Evolutionary conservation across 164 flowering plant species (phyloP), one percentile per base, ranked within the genome.

Genomic region (Chloranthus sessilifolius): DNA sequence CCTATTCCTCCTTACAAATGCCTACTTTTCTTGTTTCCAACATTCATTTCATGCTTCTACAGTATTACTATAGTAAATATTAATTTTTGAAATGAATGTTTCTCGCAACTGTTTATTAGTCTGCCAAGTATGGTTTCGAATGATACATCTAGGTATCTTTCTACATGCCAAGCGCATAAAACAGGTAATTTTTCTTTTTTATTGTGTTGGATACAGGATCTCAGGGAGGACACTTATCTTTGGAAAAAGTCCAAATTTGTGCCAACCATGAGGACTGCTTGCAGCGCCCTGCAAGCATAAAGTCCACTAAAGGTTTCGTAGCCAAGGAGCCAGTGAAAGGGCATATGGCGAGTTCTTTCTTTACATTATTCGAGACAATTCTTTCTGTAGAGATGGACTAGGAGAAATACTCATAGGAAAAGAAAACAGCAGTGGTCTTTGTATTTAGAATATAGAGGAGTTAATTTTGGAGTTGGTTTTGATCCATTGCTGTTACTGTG

Each of bases 311-410:
- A 79, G 89, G 96, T 58, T 84, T 83, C 74, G 55, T 68, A 27
- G 98, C 96, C 45, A 92, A 82, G 83, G 98, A 92, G 77, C 79
- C 75, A 47, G 88, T 88, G 55, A 83, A 80, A 76, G 94, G 94
- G 64, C 99, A 81, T 49, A 82, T 80, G 96, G 96, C 67, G 77
- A 85, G 95, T 82, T 73, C 73, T 61, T 58, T 62, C 59, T 62
- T 63, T 62, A 55, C 59, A 24, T 55, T 5, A 55, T 64, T 50
- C 49, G 28, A 39, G 36, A 5, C 25, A 41, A 22, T 51, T 49
- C 9, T 51, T 61, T 68, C 33, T 53, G 24, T 53, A 43, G 47
- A 47, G 16, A 48, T 50, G 51, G 58, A 25, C 36, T 50, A 50
- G 43, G 23, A 34, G 43, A n/a, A n/a, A 37, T 50, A 4, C 43